Evolutionary conservation across 129 eudicot genomes (phyloP).

Genomic region (Arctium minus): DNA sequence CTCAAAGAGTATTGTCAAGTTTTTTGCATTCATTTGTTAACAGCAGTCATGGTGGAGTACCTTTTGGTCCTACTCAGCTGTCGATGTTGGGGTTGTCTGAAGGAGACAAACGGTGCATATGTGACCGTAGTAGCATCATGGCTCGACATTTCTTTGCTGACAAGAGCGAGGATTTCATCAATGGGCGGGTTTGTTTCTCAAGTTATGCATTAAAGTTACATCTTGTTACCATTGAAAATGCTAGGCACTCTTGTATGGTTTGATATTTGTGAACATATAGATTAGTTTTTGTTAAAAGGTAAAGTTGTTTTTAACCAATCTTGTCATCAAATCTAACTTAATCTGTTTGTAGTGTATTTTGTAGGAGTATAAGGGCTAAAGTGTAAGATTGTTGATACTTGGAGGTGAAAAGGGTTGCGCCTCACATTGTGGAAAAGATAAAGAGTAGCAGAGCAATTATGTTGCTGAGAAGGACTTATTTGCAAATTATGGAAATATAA

Average conservation of each 20-base stretch:
- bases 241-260: neutral
- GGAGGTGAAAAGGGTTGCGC: too few species aligned
- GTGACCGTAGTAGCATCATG: constrained; percentile 97
- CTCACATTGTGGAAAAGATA: too few species aligned
- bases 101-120: constrained; percentile 91
- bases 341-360: too few species aligned
- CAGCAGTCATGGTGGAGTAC: constrained; percentile 70
- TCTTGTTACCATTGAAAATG: neutral
- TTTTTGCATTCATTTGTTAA: constrained; percentile 87
- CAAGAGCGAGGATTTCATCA: constrained; percentile 78
- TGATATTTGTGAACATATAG: neutral
- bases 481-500: too few species aligned
- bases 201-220: neutral
- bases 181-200: constrained; percentile 61
- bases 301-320: too few species aligned
- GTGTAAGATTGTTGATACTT: too few species aligned
- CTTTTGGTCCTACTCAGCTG: constrained; percentile 75
- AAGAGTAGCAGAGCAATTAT: too few species aligned
- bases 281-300: neutral
- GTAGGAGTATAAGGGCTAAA: too few species aligned
- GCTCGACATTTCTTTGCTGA: constrained; percentile 95
- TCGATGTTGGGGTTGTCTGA: constrained; percentile 84
- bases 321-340: too few species aligned
- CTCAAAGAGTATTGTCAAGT: constrained; percentile 82
- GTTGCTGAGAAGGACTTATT: too few species aligned